Evolutionary conservation across 176 grass and related monocot genomes (phyloP).

Genomic region (Musa itinerans): DNA sequence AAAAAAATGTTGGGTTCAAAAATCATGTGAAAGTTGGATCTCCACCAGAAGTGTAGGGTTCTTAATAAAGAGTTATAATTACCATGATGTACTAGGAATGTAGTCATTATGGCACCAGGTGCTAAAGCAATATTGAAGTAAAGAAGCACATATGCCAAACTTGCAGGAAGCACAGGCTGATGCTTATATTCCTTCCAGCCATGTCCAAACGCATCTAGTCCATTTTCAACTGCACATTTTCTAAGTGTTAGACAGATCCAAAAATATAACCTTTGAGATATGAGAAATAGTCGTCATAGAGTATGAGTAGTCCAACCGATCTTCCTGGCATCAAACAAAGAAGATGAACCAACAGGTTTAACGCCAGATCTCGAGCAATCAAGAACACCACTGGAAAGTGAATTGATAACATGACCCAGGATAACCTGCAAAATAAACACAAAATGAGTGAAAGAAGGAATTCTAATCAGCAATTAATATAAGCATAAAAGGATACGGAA

Average conservation of each 20-base stretch:
- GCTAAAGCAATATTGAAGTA: slow-evolving; percentile 93
- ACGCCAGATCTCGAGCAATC: slow-evolving; percentile 54
- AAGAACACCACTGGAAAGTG: slow-evolving; percentile 63
- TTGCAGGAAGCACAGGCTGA: slow-evolving; percentile 87
- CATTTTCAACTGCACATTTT: slow-evolving; percentile 63
- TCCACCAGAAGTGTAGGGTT: not conserved
- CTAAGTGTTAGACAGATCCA: slow-evolving; percentile 25
- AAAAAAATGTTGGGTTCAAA: not conserved
- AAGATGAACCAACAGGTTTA: slow-evolving; percentile 42
- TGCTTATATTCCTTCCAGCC: slow-evolving; percentile 92
- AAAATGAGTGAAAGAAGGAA: slow-evolving; percentile 9
- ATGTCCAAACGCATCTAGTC: slow-evolving; percentile 58
- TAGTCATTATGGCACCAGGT: slow-evolving; percentile 90
- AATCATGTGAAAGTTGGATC: not conserved
- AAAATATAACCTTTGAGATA: slow-evolving; percentile 18
- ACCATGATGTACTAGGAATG: slow-evolving; percentile 91
- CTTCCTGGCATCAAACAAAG: slow-evolving; percentile 51
- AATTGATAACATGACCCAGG: slow-evolving; percentile 82
- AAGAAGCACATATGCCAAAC: slow-evolving; percentile 81
- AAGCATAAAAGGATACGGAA: slow-evolving; percentile 8
- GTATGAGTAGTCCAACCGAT: slow-evolving; percentile 46
- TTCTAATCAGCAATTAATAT: slow-evolving; percentile 9
- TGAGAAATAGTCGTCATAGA: not conserved
- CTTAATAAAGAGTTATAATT: slow-evolving; percentile 1
- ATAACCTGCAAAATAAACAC: slow-evolving; percentile 58